Conservation (phyloP, 495 filamentous ascomycete species). For the Chlorociboria aeruginascens region DNA sequence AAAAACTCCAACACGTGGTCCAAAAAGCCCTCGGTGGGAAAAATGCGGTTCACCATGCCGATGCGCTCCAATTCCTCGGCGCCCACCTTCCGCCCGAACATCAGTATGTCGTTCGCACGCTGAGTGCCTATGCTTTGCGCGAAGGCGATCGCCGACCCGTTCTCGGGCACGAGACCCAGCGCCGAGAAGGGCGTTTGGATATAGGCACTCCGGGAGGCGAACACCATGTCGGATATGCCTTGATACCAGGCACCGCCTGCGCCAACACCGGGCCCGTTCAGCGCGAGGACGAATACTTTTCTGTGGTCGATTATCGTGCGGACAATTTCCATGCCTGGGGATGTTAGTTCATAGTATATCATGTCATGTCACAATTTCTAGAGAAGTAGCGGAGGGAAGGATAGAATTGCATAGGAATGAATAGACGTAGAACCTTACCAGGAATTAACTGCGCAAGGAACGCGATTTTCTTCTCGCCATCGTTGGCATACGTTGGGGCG, state of each 20-base stretch:
- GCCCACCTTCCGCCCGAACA: slow-evolving; percentile 17
- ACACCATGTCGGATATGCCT: slow-evolving; percentile 17
- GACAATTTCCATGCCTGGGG: slow-evolving; percentile 15
- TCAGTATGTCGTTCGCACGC: slow-evolving; percentile 18
- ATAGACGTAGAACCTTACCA: too few relatives aligned
- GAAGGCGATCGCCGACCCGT: slow-evolving; percentile 18
- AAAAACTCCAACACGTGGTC: slow-evolving; percentile 11
- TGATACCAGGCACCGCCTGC: slow-evolving; percentile 18
- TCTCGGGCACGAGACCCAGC: slow-evolving; percentile 18
- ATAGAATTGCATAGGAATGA: neutral
- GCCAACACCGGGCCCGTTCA: slow-evolving; percentile 18
- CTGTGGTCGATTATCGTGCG: slow-evolving; percentile 18
- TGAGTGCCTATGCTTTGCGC: slow-evolving; percentile 16
- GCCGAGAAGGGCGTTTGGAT: slow-evolving; percentile 18
- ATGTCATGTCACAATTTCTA: too few relatives aligned
- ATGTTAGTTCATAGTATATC: neutral
- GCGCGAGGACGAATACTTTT: slow-evolving; percentile 19
- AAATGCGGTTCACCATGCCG: slow-evolving; percentile 18
- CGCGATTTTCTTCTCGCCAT: slow-evolving; percentile 12
- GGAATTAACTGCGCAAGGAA: slow-evolving; percentile 8
- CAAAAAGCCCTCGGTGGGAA: slow-evolving; percentile 10
- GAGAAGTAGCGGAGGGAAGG: too few relatives aligned
- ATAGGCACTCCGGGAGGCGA: slow-evolving; percentile 10
- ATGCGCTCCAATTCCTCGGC: slow-evolving; percentile 16
- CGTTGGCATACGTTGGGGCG: neutral